These are phyloP conservation scores for Apiotrichum mycotoxinovorans DNA, from an alignment of 1,284 basidiomycete species.

Conservation along the genomic window DNA sequence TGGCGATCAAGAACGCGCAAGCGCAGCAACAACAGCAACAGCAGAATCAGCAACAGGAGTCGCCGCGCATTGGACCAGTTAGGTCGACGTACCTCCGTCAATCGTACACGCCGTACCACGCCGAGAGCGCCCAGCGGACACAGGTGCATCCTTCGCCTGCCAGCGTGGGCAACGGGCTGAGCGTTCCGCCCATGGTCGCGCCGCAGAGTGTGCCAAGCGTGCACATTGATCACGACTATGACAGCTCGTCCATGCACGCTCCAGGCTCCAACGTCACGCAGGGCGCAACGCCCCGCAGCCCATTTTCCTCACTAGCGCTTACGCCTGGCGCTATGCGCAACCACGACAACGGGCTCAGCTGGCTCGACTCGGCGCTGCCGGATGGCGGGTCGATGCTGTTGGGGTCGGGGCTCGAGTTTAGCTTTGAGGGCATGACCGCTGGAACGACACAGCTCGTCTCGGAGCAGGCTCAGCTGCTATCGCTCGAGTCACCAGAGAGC, in stretches of 20 bases:
- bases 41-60: not conserved
- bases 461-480: slow-evolving; percentile 42
- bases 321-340: slow-evolving; percentile 15
- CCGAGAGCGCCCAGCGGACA: not conserved
- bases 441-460: slow-evolving; percentile 21
- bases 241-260: not conserved
- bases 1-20: slow-evolving; percentile 11
- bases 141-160: not conserved
- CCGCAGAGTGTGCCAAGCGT: not conserved
- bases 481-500: slow-evolving; percentile 35
- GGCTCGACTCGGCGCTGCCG: slow-evolving; percentile 23
- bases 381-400: slow-evolving; percentile 14
- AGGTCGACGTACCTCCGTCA: not conserved
- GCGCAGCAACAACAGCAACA: not conserved
- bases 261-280: not conserved
- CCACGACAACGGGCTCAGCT: slow-evolving; percentile 20
- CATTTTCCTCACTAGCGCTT: slow-evolving; percentile 21
- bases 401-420: slow-evolving; percentile 9
- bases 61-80: not conserved
- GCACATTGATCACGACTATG: not conserved
- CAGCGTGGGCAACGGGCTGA: not conserved
- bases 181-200: not conserved
- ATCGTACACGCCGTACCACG: slow-evolving; percentile 7
- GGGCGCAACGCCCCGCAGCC: slow-evolving; percentile 9
- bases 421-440: slow-evolving; percentile 11